Evolutionary conservation across 371 early-diverging fungal species (phyloP).

Genomic region (Rhizopus microsporus): DNA sequence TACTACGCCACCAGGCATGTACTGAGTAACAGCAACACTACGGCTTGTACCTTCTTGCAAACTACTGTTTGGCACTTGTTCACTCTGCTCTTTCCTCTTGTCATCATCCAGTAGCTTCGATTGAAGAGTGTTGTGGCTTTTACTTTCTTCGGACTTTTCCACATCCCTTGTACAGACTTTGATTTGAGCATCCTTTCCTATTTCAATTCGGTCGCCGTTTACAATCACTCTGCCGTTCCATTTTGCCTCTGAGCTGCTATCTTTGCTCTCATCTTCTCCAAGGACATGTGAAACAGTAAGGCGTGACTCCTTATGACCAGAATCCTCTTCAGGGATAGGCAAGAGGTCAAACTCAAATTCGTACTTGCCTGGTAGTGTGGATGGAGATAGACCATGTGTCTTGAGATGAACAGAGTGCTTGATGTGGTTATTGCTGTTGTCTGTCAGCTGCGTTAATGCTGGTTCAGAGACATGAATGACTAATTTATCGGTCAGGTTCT

Average conservation of each 20-base stretch:
- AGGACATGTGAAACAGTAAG: constrained; percentile 37
- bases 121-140: neutral
- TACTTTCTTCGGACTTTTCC: neutral
- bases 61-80: neutral
- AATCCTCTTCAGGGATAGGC: constrained; percentile 23
- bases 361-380: neutral
- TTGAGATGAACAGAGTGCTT: constrained; percentile 14
- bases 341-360: constrained; percentile 25
- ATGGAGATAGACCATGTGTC: neutral
- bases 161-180: constrained; percentile 10
- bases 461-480: constrained; percentile 19
- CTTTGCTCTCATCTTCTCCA: constrained; percentile 26
- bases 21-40: constrained; percentile 1
- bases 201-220: constrained; percentile 10
- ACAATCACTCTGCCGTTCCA: constrained; percentile 27
- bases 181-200: constrained; percentile 8
- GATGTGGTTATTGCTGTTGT: constrained; percentile 9
- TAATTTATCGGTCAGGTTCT: constrained; percentile 18
- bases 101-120: neutral
- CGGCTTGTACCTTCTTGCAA: no score
- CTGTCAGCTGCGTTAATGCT: constrained; percentile 13
- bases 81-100: neutral
- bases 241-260: constrained; percentile 7
- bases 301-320: constrained; percentile 12
- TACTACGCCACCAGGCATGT: constrained; percentile 26